Evolutionary conservation across 1,284 basidiomycete genomes (phyloP), one percentile per base, ranked within the genome.

Genomic region (Paramarasmius palmivorus): DNA sequence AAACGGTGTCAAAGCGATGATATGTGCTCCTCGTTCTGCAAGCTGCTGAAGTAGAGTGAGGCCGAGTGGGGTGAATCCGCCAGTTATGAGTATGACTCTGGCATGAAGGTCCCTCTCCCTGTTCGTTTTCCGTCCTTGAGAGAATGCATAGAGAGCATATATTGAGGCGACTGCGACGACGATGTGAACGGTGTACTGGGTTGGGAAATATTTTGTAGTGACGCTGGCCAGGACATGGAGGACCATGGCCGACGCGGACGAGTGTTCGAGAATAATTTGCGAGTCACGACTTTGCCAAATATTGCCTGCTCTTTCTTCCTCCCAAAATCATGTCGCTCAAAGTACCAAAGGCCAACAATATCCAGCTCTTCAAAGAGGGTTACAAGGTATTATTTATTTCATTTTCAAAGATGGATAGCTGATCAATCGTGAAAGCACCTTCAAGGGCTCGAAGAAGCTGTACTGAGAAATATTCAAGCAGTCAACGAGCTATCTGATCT

Each of bases 301-400:
- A 46, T n/a, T 26, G 44, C 44, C 25, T 22, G 17, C 20, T 34
- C 44, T n/a, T n/a, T 29, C 34, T 49, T 37, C 20, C 46, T 48
- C 26, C 60, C 55, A 66, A 59, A 59, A 97, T 97, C 44, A 57
- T 57, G 95, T 88, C 93, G 59, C 79, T 98, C 66, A 95, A 95
- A 79, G 93, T 98, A 25, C 95, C 95, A 44, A 95, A 95, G 73
- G 79, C 90, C 41, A 90, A 86, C 67, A 91, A 91, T 61, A 72
- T 95, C 40, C 93, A 93, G 73, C 85, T 98, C 45, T 98, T 98
- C 81, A 97, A 97, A 72, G 90, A 93, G 42, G 93, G 93, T 20
- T 94, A 93, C 81, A 95, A 95, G 81, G 91, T 91, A 57, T 45
- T 42, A 23, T 26, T 17, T 2, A 35, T 34, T 38, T 45, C n/a